Percentiles rank a stretch among this genome's conserved stretches.
phyloP scores from a whole-genome alignment of 2,329 filamentous ascomycete genomes.

The Claviceps sp. region DNA sequence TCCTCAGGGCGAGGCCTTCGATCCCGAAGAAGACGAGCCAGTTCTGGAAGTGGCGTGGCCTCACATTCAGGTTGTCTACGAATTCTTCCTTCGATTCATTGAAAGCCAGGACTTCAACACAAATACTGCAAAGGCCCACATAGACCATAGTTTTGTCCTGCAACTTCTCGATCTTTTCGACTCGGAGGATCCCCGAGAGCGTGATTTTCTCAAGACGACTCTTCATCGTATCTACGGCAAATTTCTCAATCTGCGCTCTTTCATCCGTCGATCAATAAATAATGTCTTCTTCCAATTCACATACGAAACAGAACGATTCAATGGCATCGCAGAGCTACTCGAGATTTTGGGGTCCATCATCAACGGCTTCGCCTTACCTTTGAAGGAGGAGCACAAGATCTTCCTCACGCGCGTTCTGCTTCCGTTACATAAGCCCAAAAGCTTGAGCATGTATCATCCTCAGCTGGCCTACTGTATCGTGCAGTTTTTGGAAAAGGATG shows the following conservation, averaged over 20 bases:
- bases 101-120: constrained; percentile 99
- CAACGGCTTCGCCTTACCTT: constrained; percentile 89
- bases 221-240: constrained; percentile 97
- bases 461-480: constrained; percentile 98
- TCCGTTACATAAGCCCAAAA: constrained; percentile 95
- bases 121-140: constrained; percentile 97
- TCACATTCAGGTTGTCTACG: constrained; percentile 97
- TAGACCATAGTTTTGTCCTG: constrained; percentile 94
- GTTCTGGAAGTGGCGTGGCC: constrained; percentile 98
- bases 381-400: constrained; percentile 98
- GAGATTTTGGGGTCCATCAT: constrained; percentile 98
- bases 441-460: constrained; percentile 98
- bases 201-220: constrained; percentile 96
- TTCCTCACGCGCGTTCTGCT: constrained; percentile 89
- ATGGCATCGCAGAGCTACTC: constrained; percentile 89
- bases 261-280: constrained; percentile 97
- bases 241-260: constrained; percentile 93
- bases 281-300: constrained; percentile 99
- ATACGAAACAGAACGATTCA: constrained; percentile 97
- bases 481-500: constrained; percentile 96
- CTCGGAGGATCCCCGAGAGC: constrained; percentile 90
- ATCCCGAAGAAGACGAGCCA: constrained; percentile 96
- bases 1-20: constrained; percentile 93
- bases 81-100: constrained; percentile 97
- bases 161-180: constrained; percentile 96